Conservation (phyloP, 257 asterid genomes). For the Solanum paucissectum region DNA sequence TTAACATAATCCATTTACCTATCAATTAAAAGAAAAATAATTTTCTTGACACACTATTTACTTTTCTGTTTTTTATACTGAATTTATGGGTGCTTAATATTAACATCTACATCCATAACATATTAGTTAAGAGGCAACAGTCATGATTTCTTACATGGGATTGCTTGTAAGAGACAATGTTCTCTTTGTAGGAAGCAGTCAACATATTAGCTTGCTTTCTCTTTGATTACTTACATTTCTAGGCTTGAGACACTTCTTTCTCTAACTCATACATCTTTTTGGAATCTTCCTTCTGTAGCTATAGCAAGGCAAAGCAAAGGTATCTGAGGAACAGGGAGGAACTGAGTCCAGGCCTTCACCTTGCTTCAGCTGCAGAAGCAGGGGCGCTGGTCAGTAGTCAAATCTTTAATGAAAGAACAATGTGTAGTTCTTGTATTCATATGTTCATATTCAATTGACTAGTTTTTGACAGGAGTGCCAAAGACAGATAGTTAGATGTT, state of each 20-base stretch:
- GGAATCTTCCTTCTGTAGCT: conserved; percentile 21
- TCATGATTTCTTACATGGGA: neutral
- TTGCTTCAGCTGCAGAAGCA: conserved; percentile 95
- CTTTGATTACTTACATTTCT: neutral
- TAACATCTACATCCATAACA: neutral
- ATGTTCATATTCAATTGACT: neutral
- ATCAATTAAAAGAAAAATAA: neutral
- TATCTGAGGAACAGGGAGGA: conserved; percentile 56
- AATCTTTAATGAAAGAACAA: neutral
- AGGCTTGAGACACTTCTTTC: neutral
- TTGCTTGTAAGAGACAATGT: neutral
- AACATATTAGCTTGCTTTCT: neutral
- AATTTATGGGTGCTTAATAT: neutral
- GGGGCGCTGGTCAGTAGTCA: conserved; percentile 76
- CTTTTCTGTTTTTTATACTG: neutral
- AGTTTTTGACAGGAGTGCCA: neutral
- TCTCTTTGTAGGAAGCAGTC: neutral
- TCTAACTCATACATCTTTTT: neutral
- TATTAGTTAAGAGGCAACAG: neutral
- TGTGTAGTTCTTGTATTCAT: neutral
- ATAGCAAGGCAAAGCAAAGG: conserved; percentile 83
- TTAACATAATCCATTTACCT: neutral
- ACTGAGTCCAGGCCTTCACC: conserved; percentile 81
- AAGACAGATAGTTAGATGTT: neutral
- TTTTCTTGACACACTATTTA: neutral